Base-by-base conservation (phyloP, 208 protist genomes). In the Crithidia acanthocephali region DNA sequence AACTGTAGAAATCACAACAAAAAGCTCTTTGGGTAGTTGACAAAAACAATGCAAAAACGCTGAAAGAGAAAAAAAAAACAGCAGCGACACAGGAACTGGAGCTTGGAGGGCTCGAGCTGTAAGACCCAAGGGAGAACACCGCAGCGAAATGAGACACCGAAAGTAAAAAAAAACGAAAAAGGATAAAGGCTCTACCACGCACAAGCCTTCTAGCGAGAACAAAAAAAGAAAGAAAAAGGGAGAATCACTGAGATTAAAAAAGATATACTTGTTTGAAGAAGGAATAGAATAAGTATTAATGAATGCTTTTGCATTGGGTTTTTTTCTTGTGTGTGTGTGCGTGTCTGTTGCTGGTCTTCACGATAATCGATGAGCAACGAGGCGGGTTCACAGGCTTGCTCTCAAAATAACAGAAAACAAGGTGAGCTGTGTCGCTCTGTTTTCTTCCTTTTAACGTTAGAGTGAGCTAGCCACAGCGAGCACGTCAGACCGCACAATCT, bases 401-500 rank as follows among this genome's bases (percentile, higher is more conserved):
- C n/a, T n/a, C n/a, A n/a, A n/a, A n/a, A n/a, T n/a, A n/a, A n/a
- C n/a, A n/a, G n/a, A n/a, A n/a, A n/a, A n/a, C n/a, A n/a, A n/a
- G n/a, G n/a, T n/a, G n/a, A n/a, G n/a, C n/a, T n/a, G n/a, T n/a
- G n/a, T n/a, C n/a, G n/a, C n/a, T n/a, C n/a, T n/a, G n/a, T n/a
- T n/a, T n/a, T 18, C 23, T 10, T 23, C 11, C 3, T 8, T 52
- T 48, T 16, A 3, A 18, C 22, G 16, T 58, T 71, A 86, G 32
- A 83, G 48, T 11, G 74, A 51, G 51, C 76, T 86, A 7, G 27
- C 22, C 16, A 78, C 28, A n/a, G 52, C 55, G 22, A 59, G 60
- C 45, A 86, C 76, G 32, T 81, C 65, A 13, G 16, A 27, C 48
- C 15, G 23, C 33, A 92, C 75, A 60, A 86, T 82, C 18, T 51